Base-by-base conservation (phyloP, 352 stramenopile genomes). In the Globisporangium parvum region DNA sequence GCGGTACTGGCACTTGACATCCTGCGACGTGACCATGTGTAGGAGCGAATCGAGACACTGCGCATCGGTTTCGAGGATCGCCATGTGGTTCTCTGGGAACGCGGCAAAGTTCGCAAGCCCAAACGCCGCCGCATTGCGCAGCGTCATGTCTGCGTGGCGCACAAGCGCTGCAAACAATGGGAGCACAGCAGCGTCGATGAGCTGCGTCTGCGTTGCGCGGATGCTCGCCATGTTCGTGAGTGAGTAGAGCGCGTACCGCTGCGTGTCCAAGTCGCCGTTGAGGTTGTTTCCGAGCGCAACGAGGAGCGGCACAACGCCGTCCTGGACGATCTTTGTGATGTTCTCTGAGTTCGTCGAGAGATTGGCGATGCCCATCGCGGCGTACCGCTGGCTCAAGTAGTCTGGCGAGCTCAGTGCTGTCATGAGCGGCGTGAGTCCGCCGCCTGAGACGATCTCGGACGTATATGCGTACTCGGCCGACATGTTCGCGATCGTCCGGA, bases 361-460 rank as follows among this genome's bases (percentile, higher is more conserved):
- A 60, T 99, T 99, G 2, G 92, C 93, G 26, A 98, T 78, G 18
- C 91, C 91, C 94, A 98, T 98, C 24, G 88, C 88, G 17, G 93
- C 90, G 71, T 96, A 99, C 23, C 93, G 82, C 61, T 97, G 93
- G 56, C 87, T 96, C 17, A 98, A 61, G 37, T 87, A 85, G 67
- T 99, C 96, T 1, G 91, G 81, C 0, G 90, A 96, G 20, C 77
- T 85, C 21, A 99, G 76, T 17, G 94, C 90, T 20, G 87, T 69
- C 42, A 96, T 71, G 1, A 99, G 71, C 35, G 93, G 88, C 9
- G 83, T 72, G 17, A 99, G 62, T 4, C 87, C 88, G 15, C 95
- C 95, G 6, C 84, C 88, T 20, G 87, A 92, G 11, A 96, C 89
- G 57, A 98, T 97, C 51, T 94, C 80, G 6, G 80, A 69, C 12